Evolutionary conservation across 371 early-diverging fungal genomes (phyloP), one percentile per base, ranked within the genome.

Genomic region (Racocetra persica): DNA sequence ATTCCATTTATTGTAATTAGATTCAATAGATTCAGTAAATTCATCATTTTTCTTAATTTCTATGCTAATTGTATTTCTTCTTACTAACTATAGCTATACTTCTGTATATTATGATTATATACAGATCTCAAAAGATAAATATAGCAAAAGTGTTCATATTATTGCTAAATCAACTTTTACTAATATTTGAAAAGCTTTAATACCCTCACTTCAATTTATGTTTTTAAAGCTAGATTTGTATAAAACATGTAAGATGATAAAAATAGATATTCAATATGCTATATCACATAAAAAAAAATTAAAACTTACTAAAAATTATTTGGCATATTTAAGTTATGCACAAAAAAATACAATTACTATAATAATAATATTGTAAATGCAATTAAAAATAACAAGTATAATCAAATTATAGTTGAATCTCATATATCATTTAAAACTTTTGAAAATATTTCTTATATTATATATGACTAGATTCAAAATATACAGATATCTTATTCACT

Each of bases 111-210:
- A 14, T 28, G 66, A 66, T 66, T 66, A 66, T 66, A 4, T 66
- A 38, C 28, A 38, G 20, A 41, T 41, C 18, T 66, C 13, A 20
- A 66, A 66, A 20, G 20, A 66, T 66, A 32, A 36, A 16, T 7
- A 66, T 66, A 18, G 11, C 20, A 20, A 66, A 18, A 41, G 38
- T 32, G 18, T 4, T 32, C 20, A 14, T 38, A 38, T 66, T 66
- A 32, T 66, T 41, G 26, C 38, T 66, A 14, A 66, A 66, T 66
- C 38, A 18, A 52, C 52, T 28, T 71, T 71, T 71, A 11, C 6
- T 51, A 49, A 71, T 71, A 26, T 51, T 7, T 71, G 24, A 14
- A 71, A 45, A 71, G 24, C 28, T 49, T 49, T 71, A 22, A 71
- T 54, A 14, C 72, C 26, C 8, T 54, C 3, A 14, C 24, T 71